Evolutionary conservation across 2,329 filamentous ascomycete genomes (phyloP).

Genomic region (Teratosphaeria viscida): DNA sequence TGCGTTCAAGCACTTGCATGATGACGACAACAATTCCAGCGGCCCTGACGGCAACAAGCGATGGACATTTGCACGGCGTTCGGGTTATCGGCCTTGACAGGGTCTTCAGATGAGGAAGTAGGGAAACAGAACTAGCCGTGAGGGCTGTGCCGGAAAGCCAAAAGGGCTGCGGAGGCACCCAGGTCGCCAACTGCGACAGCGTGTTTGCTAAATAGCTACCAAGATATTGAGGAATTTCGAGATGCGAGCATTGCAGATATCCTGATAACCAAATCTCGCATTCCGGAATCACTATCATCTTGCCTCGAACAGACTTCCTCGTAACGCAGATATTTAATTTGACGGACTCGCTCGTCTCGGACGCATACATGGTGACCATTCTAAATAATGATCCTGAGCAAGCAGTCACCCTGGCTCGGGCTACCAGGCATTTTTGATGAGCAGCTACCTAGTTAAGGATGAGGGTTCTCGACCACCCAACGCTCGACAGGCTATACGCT

Average conservation of each 20-base stretch:
- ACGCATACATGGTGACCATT: too few species aligned
- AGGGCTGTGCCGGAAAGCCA: neutral
- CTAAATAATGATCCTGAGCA: too few species aligned
- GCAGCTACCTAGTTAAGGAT: too few species aligned
- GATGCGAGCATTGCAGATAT: neutral
- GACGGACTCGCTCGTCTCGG: too few species aligned
- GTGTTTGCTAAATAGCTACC: neutral
- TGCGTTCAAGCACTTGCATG: constrained; percentile 3
- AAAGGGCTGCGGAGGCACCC: neutral
- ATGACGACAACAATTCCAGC: neutral
- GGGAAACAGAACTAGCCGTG: neutral
- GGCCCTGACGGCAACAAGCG: neutral
- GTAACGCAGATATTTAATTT: too few species aligned
- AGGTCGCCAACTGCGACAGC: neutral
- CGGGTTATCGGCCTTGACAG: neutral
- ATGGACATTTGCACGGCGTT: neutral
- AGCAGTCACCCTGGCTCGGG: too few species aligned
- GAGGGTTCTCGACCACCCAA: too few species aligned
- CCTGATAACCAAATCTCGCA: neutral
- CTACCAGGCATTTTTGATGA: too few species aligned
- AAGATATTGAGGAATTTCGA: neutral
- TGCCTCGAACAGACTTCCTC: neutral
- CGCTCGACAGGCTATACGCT: too few species aligned
- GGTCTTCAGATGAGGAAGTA: neutral
- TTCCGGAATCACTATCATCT: neutral